Evolutionary conservation across 164 flowering plant genomes (phyloP), one percentile per base, ranked within the genome.

Genomic region (Aristolochia fimbriata): DNA sequence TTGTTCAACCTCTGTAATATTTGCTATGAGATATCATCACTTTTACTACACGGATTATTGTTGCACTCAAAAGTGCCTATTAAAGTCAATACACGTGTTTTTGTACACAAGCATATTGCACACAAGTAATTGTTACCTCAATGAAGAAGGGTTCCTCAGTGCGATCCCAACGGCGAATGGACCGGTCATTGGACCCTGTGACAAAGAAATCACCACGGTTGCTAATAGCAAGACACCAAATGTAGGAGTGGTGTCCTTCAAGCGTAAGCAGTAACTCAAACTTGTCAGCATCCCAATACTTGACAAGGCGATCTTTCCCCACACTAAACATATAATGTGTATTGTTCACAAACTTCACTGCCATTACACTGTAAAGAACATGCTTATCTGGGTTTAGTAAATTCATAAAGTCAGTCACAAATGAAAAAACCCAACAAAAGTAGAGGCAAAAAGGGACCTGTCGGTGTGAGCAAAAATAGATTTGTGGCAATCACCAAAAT

Each of bases 211-310:
- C 97, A 65, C 97, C 97, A 74, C 85, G 96, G 41, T 71, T 77
- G 78, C 99, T 91, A 51, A 88, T 59, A 51, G 95, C 76, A 54
- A 94, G 89, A 62, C 97, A 88, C 86, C 90, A 86, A 60, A 94
- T 70, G 61, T 73, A 86, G 12, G 90, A 84, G 78, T 91, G 97
- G 70, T 94, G 99, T 48, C 99, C 99, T 58, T 85, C 95, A 57
- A 94, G 91, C 58, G 95, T 91, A 70, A 91, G 80, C 72, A 94
- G 92, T 73, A 88, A 72, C 76, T 94, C 95, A 75, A 94, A 94
- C 56, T 91, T 94, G 76, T 94, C 99, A 43, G 96, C 97, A 81
- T 94, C 99, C 97, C 99, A 94, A 71, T 94, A 94, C 62, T 91
- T 94, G 22, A 94, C 80, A 30, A 85, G 78, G 22, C 87, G 87